These are phyloP conservation scores for Arctostaphylos glauca DNA, from an alignment of 148 eudicot genomes.

Conservation along the genomic window DNA sequence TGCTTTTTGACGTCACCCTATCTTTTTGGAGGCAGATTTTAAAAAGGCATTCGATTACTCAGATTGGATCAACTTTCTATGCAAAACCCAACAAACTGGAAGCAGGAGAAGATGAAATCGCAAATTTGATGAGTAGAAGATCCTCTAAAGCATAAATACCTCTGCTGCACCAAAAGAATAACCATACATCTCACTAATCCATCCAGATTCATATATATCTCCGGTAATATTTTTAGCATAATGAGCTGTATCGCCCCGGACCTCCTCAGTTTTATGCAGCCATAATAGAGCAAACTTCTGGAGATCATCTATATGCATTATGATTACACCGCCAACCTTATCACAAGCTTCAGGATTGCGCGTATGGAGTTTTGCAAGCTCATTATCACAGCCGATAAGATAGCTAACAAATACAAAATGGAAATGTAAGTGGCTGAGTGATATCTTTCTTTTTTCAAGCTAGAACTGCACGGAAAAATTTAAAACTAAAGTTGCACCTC, in stretches of 20 bases:
- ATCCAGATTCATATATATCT: slow-evolving; percentile 82
- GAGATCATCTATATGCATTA: slow-evolving; percentile 93
- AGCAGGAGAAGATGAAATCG: slow-evolving; percentile 9
- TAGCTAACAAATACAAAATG: slow-evolving; percentile 49
- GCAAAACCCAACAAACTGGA: neutral
- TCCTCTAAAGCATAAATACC: slow-evolving; percentile 36
- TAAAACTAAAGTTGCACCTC: neutral
- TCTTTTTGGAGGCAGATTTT: too few species aligned
- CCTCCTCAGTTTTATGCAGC: slow-evolving; percentile 91
- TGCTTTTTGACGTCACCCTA: too few species aligned
- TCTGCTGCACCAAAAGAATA: slow-evolving; percentile 96
- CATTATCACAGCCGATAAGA: slow-evolving; percentile 91
- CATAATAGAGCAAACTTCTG: slow-evolving; percentile 74
- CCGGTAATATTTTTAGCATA: slow-evolving; percentile 80
- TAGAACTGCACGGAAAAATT: neutral
- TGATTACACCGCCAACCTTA: slow-evolving; percentile 94
- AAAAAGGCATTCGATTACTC: too few species aligned
- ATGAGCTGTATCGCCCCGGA: slow-evolving; percentile 85
- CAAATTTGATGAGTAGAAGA: neutral
- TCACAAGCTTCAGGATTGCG: slow-evolving; percentile 88
- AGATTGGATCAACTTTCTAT: neutral
- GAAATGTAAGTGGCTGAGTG: neutral
- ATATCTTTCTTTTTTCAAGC: neutral
- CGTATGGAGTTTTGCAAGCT: slow-evolving; percentile 86
- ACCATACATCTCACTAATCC: slow-evolving; percentile 99